These are phyloP conservation scores for Avena insularis DNA, from an alignment of 176 grass and related monocot species.

Conservation along the genomic window DNA sequence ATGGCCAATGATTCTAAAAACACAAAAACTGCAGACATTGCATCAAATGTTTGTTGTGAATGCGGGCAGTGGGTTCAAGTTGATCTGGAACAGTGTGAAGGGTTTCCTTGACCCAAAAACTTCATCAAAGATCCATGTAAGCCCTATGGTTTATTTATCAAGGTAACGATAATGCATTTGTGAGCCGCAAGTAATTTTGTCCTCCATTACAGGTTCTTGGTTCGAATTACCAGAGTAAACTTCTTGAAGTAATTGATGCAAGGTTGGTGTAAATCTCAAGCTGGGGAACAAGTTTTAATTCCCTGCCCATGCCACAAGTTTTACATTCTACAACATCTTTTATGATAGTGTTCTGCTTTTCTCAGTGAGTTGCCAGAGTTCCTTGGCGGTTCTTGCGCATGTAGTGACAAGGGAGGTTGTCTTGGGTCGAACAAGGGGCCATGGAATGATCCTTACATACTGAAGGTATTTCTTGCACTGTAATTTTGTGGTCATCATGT, in stretches of 20 bases:
- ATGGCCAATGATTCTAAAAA: not conserved
- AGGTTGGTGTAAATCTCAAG: slow-evolving; percentile 58
- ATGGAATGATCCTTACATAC: slow-evolving; percentile 90
- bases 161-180: not conserved
- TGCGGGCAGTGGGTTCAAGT: slow-evolving; percentile 88
- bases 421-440: slow-evolving; percentile 94
- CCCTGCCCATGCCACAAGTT: not conserved
- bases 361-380: slow-evolving; percentile 94
- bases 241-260: slow-evolving; percentile 90
- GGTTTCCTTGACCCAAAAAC: slow-evolving; percentile 99
- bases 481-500: not conserved
- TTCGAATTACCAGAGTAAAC: slow-evolving; percentile 77
- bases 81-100: slow-evolving; percentile 94
- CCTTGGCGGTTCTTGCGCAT: slow-evolving; percentile 90
- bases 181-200: not conserved
- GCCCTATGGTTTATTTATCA: slow-evolving; percentile 19
- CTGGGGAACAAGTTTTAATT: slow-evolving; percentile 2
- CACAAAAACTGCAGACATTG: slow-evolving; percentile 64
- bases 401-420: slow-evolving; percentile 78
- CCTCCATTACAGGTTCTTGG: slow-evolving; percentile 72
- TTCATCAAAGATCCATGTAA: slow-evolving; percentile 97
- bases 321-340: not conserved
- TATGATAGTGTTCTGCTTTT: slow-evolving; percentile 43
- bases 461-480: slow-evolving; percentile 55
- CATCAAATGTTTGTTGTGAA: slow-evolving; percentile 99